phyloP scores from a whole-genome alignment of 805 yeast species.

The Suhomyces sp. region DNA sequence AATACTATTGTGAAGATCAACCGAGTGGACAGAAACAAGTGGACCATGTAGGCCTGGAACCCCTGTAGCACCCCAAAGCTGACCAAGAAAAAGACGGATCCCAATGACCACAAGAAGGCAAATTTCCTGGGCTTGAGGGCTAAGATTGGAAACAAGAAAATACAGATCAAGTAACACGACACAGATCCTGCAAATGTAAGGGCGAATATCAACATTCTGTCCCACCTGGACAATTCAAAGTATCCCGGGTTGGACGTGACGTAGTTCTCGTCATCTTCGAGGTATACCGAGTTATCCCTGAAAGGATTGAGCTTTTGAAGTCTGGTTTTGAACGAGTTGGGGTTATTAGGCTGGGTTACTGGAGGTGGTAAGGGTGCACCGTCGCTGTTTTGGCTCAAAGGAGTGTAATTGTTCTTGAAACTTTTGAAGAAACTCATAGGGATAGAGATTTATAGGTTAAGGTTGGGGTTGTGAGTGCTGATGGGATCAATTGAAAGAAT shows the following conservation, averaged over 20 bases:
- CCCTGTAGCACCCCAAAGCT: slow-evolving; percentile 49
- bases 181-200: slow-evolving; percentile 43
- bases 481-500: too few species aligned
- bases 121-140: slow-evolving; percentile 44
- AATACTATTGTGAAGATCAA: slow-evolving; percentile 39
- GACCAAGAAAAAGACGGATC: slow-evolving; percentile 44
- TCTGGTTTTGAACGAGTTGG: slow-evolving; percentile 26
- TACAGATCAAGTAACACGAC: slow-evolving; percentile 42
- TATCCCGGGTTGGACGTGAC: slow-evolving; percentile 46
- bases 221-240: slow-evolving; percentile 46
- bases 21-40: slow-evolving; percentile 42
- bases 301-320: slow-evolving; percentile 42
- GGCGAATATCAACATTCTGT: slow-evolving; percentile 45
- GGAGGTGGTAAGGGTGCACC: slow-evolving; percentile 40
- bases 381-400: slow-evolving; percentile 35
- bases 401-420: slow-evolving; percentile 27
- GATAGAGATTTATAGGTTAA: too few species aligned
- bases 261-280: slow-evolving; percentile 43
- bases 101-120: slow-evolving; percentile 48
- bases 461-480: too few species aligned
- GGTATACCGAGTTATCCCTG: slow-evolving; percentile 33
- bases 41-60: slow-evolving; percentile 38
- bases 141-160: slow-evolving; percentile 43
- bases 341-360: slow-evolving; percentile 25
- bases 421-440: slow-evolving; percentile 43